Conservation (phyloP, 1,284 basidiomycete genomes). For the Trichosporon sp. region DNA sequence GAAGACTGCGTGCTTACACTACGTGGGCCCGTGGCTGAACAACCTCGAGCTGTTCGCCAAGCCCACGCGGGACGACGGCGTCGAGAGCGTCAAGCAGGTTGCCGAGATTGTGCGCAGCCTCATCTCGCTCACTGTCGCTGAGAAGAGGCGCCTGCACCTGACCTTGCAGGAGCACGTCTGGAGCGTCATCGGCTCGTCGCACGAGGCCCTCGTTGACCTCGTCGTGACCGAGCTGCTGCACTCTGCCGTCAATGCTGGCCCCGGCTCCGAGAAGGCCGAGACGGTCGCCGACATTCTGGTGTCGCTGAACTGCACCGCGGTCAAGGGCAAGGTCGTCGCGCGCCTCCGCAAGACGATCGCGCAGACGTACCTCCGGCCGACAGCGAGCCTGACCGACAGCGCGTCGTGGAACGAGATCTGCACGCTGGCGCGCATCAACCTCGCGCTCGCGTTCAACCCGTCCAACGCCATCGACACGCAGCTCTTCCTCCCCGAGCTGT, state of each 20-base stretch:
- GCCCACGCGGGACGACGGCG: slow-evolving; percentile 55
- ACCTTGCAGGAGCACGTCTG: slow-evolving; percentile 69
- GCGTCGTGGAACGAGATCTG: slow-evolving; percentile 78
- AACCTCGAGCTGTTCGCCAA: slow-evolving; percentile 69
- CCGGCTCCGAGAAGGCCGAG: slow-evolving; percentile 69
- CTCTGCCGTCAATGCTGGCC: slow-evolving; percentile 71
- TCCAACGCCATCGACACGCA: slow-evolving; percentile 63
- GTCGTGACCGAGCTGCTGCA: slow-evolving; percentile 72
- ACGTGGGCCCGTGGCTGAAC: slow-evolving; percentile 78
- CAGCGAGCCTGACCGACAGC: slow-evolving; percentile 63
- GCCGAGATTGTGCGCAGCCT: slow-evolving; percentile 72
- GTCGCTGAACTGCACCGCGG: slow-evolving; percentile 67
- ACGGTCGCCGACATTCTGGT: slow-evolving; percentile 68
- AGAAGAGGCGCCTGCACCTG: slow-evolving; percentile 62
- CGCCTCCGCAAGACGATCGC: slow-evolving; percentile 75
- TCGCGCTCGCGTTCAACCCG: slow-evolving; percentile 66
- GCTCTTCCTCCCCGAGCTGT: slow-evolving; percentile 73
- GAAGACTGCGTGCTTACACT: slow-evolving; percentile 68
- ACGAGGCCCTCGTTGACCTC: slow-evolving; percentile 62
- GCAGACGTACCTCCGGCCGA: slow-evolving; percentile 63
- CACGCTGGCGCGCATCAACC: slow-evolving; percentile 66
- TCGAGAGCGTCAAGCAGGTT: slow-evolving; percentile 47
- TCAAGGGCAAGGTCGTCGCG: slow-evolving; percentile 70
- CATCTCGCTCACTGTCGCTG: slow-evolving; percentile 66
- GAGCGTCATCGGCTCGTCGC: slow-evolving; percentile 66